Evolutionary conservation across 2,329 filamentous ascomycete species (phyloP).

Genomic region (Colletotrichum plurivorum): DNA sequence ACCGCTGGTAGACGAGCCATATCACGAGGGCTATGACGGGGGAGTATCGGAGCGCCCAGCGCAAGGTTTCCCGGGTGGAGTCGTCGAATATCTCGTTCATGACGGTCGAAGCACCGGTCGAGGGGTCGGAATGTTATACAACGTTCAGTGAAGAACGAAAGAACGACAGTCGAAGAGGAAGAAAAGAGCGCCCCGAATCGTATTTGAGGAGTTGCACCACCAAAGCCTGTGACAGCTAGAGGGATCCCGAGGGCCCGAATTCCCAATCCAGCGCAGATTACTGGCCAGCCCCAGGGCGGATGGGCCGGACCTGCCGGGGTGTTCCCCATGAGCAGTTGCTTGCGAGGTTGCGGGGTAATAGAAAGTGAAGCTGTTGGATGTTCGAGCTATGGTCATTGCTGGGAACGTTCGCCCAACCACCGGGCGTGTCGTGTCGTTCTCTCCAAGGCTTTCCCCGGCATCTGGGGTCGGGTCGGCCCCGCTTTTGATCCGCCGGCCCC

Average conservation of each 20-base stretch:
- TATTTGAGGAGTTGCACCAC: neutral
- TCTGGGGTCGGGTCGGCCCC: neutral
- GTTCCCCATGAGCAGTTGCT: neutral
- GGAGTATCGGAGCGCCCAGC: neutral
- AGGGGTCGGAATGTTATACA: neutral
- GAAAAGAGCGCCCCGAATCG: too few relatives aligned
- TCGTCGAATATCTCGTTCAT: too few relatives aligned
- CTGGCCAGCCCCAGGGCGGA: neutral
- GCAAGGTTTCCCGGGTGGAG: neutral
- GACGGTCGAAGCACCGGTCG: too few relatives aligned
- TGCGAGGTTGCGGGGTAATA: conserved; percentile 8
- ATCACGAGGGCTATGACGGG: neutral
- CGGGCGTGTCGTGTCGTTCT: neutral
- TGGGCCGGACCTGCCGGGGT: neutral
- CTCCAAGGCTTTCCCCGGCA: neutral
- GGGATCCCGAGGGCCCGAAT: conserved; percentile 4
- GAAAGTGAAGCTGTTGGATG: neutral
- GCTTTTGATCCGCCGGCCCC: conserved; percentile 4
- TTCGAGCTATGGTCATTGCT: neutral
- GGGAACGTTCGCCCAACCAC: neutral
- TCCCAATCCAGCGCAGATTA: neutral
- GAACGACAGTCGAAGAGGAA: neutral
- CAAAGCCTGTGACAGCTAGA: neutral
- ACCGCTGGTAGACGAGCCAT: conserved; percentile 22
- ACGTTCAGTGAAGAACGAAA: neutral